Evolutionary conservation across 768 basidiomycete genomes (phyloP).

Genomic region (Podaxis rugospora): DNA sequence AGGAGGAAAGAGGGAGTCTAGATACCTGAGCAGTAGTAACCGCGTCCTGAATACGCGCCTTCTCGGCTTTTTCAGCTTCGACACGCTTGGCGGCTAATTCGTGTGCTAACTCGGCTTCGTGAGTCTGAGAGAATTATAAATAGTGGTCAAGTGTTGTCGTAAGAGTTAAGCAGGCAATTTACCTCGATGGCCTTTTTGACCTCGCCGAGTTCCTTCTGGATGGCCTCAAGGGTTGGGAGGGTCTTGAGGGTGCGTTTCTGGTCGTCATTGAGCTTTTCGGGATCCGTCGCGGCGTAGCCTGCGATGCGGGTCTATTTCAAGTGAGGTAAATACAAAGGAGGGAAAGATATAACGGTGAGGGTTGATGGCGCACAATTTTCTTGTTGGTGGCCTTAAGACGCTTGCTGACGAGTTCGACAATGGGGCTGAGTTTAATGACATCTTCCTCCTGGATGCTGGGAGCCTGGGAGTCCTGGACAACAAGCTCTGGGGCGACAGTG

Average conservation of each 20-base stretch:
- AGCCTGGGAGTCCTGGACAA: conserved; percentile 35
- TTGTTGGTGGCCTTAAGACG: conserved; percentile 73
- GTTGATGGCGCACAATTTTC: conserved; percentile 63
- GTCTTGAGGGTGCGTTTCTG: conserved; percentile 72
- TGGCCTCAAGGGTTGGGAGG: conserved; percentile 72
- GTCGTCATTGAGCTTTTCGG: conserved; percentile 81
- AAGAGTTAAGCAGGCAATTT: conserved; percentile 10
- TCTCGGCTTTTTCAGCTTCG: conserved; percentile 54
- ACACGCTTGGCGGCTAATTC: conserved; percentile 50
- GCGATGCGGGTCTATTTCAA: conserved; percentile 62
- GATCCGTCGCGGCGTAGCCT: conserved; percentile 60
- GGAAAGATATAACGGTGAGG: conserved; percentile 10
- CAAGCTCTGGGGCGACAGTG: conserved; percentile 40
- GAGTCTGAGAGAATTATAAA: conserved; percentile 33
- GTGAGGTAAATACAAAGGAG: conserved; percentile 8
- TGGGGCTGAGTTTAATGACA: conserved; percentile 54
- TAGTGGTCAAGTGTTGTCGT: conserved; percentile 8
- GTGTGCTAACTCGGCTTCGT: conserved; percentile 60
- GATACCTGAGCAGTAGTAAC: conserved; percentile 58
- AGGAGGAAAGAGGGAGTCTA: neutral
- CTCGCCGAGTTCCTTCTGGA: conserved; percentile 79
- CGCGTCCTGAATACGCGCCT: conserved; percentile 49
- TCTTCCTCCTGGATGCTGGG: conserved; percentile 43
- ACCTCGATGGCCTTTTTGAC: conserved; percentile 86
- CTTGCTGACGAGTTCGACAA: conserved; percentile 77